A percentile compares a stretch with the other conserved stretches of the same genome.
Evolutionary conservation across 305 asterid species (phyloP).

Genomic region (Fraxinus greggii): DNA sequence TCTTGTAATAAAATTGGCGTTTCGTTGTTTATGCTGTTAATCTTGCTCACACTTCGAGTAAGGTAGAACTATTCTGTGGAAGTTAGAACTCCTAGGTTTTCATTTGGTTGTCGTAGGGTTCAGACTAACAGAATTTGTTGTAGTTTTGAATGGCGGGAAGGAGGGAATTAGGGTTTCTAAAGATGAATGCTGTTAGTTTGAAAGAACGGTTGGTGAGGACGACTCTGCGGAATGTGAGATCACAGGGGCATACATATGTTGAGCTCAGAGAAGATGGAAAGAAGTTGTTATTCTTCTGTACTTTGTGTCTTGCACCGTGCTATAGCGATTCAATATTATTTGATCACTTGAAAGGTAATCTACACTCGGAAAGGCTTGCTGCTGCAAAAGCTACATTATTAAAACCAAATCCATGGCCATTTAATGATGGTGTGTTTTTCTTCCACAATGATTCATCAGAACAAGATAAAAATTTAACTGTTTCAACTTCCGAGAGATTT

Average conservation of each 20-base stretch:
- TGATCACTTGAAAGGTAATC: constrained; percentile 73
- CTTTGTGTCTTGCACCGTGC: constrained; percentile 79
- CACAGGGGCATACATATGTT: constrained; percentile 78
- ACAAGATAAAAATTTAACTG: constrained; percentile 27
- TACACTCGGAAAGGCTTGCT: constrained; percentile 63
- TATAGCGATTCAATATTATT: constrained; percentile 66
- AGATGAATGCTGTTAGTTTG: constrained; percentile 41
- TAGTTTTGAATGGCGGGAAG: constrained; percentile 43
- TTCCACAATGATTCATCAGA: constrained; percentile 50
- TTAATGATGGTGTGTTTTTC: constrained; percentile 83
- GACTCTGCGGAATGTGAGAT: constrained; percentile 63
- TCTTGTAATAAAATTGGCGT: constrained; percentile 11
- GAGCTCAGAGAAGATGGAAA: constrained; percentile 93
- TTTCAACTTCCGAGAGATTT: constrained; percentile 25
- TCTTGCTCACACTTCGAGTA: not conserved
- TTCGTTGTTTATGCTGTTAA: constrained; percentile 1
- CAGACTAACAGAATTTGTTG: not conserved
- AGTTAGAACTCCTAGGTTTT: constrained; percentile 24
- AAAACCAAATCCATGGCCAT: constrained; percentile 91
- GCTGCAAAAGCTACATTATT: constrained; percentile 69
- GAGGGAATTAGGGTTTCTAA: constrained; percentile 53
- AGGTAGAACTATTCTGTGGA: constrained; percentile 13
- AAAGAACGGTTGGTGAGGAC: constrained; percentile 71
- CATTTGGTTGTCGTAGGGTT: constrained; percentile 18
- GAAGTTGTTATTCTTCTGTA: constrained; percentile 76